phyloP scores from a whole-genome alignment of 2,329 filamentous ascomycete species.

The Clathrospora elynae region DNA sequence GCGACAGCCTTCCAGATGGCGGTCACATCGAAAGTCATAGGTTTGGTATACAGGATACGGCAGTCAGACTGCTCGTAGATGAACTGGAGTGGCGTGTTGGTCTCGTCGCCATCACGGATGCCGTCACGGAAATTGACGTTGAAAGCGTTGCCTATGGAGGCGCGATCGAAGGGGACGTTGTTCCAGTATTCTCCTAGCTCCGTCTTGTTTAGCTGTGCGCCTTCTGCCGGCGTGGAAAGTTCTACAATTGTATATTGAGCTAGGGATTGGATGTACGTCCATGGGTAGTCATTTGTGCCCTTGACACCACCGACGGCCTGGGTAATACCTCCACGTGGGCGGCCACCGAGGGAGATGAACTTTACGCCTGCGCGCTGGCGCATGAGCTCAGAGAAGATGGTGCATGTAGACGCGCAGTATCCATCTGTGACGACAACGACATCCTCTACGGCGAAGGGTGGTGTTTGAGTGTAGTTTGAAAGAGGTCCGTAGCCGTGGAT shows the following conservation, averaged over 20 bases:
- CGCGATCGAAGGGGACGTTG: conserved; percentile 38
- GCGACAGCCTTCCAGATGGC: conserved; percentile 59
- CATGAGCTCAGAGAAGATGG: conserved; percentile 63
- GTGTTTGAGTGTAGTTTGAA: conserved; percentile 50
- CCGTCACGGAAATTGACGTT: conserved; percentile 50
- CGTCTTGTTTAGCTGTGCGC: conserved; percentile 35
- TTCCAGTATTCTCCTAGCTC: conserved; percentile 42
- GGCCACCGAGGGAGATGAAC: conserved; percentile 65
- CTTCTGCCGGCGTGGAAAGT: conserved; percentile 32
- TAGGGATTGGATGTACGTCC: conserved; percentile 39
- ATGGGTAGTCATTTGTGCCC: conserved; percentile 53
- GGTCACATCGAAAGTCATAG: conserved; percentile 60
- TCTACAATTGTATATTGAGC: conserved; percentile 30
- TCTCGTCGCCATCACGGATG: conserved; percentile 51
- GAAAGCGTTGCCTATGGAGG: conserved; percentile 29
- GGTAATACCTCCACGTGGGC: conserved; percentile 59
- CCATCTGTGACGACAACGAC: conserved; percentile 61
- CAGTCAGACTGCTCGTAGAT: conserved; percentile 66
- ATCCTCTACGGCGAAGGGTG: conserved; percentile 63
- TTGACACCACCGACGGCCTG: conserved; percentile 66
- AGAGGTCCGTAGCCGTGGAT: conserved; percentile 44
- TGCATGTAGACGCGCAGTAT: conserved; percentile 64
- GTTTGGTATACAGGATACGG: conserved; percentile 63
- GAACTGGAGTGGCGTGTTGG: conserved; percentile 62
- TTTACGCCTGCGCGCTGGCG: conserved; percentile 58